Evolutionary conservation across 495 filamentous ascomycete species (phyloP).

Genomic region (Podospora appendiculata): DNA sequence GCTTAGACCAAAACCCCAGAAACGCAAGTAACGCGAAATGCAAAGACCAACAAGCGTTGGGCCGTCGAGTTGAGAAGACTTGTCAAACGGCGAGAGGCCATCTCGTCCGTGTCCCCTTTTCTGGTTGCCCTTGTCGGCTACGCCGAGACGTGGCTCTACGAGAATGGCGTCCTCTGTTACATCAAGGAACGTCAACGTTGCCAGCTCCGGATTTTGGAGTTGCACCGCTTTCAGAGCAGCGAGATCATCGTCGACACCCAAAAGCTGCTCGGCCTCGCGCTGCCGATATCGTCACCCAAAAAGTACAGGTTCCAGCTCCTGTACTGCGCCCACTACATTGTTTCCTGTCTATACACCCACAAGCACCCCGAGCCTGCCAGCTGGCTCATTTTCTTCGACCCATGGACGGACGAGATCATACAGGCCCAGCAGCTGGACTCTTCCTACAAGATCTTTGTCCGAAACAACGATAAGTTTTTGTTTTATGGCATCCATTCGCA

Average conservation of each 20-base stretch:
- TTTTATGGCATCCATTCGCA: constrained; percentile 60
- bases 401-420: constrained; percentile 34
- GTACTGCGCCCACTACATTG: constrained; percentile 52
- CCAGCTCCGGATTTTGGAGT: constrained; percentile 56
- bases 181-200: constrained; percentile 26
- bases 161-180: constrained; percentile 57
- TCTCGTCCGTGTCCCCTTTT: constrained; percentile 56
- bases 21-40: constrained; percentile 51
- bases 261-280: constrained; percentile 28
- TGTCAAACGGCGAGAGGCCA: constrained; percentile 53
- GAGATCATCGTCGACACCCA: constrained; percentile 56
- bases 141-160: constrained; percentile 55
- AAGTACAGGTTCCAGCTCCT: constrained; percentile 50
- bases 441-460: constrained; percentile 56
- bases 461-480: constrained; percentile 56
- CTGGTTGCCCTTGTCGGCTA: constrained; percentile 51
- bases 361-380: constrained; percentile 26
- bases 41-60: constrained; percentile 39
- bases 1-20: constrained; percentile 46
- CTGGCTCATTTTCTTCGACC: constrained; percentile 55
- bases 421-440: constrained; percentile 34
- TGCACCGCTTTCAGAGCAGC: constrained; percentile 40
- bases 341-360: constrained; percentile 48
- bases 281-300: constrained; percentile 19
- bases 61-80: constrained; percentile 50